Evolutionary conservation across 2,329 filamentous ascomycete genomes (phyloP), one percentile per base, ranked within the genome.

Genomic region (Pestalotiopsis sp.): DNA sequence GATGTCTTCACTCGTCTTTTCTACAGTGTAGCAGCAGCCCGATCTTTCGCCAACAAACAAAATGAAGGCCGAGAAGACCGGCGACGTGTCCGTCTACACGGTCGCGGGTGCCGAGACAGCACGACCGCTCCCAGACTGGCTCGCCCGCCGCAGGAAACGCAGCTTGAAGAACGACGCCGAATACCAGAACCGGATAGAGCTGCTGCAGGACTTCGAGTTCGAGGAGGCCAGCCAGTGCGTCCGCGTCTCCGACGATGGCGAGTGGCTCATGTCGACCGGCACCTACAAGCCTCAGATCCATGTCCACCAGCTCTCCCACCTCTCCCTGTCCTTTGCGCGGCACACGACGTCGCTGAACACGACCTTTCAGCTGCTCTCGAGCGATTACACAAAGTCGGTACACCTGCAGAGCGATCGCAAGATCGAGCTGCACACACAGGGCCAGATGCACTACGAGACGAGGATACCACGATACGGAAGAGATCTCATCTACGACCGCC

Each of bases 151-250:
- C 75, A 87, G 95, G 78, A 98, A 98, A 85, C 88, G 93, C 79
- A 97, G 93, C 77, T 84, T 98, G 74, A 98, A 98, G 82, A 91
- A 95, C 73, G 95, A 98, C 78, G 87, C 92, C 70, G 95, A 98
- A 78, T 98, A 95, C 81, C 92, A 95, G 71, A 97, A 94, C 80
- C 92, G 96, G 73, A 91, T 99, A 74, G 96, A 99, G 81, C 86
- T 99, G 68, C 87, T 99, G 49, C 96, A 99, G 77, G 96, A 99
- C 78, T 99, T 99, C 80, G 95, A 67, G 45, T 67, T 99, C 76
- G 95, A 98, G 76, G 95, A 97, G 82, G 95, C 97, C 56, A 97
- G 94, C 78, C 90, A 91, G 73, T 98, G 95, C 78, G 90, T 99
- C 71, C 89, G 94, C 64, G 89, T 96, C 71, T 97, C 93, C 75